Base-by-base conservation (phyloP, 495 filamentous ascomycete species). In the Amphirosellinia nigrospora region DNA sequence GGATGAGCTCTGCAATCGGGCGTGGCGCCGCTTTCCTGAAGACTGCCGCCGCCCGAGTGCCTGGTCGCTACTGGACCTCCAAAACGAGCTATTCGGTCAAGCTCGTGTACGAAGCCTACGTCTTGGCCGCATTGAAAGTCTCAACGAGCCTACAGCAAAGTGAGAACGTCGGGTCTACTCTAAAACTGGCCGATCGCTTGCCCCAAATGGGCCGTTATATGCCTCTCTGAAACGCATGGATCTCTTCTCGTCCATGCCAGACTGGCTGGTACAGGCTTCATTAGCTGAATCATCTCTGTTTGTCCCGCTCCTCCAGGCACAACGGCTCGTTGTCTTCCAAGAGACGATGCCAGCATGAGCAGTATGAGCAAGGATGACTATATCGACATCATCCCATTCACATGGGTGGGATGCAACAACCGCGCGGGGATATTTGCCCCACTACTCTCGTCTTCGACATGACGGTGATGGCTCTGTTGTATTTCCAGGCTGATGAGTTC, bases 401-500 rank as follows among this genome's bases (percentile, higher is more conserved):
- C 72, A 1, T 80, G 79, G 79, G 71, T 70, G n/a, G 58, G 30
- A 15, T 75, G 60, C 67, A 78, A 75, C 69, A 72, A 71, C 53
- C 52, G 19, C 7, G 26, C 38, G 13, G 19, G 53, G 26, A 28
- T 2, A 26, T 26, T 15, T 30, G 48, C 39, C 1, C 23, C 15
- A 26, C 69, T 3, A 69, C 65, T 2, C 43, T 74, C 4, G 48
- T 83, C 36, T 74, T 58, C 36, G 79, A 84, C n/a, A 82, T 84
- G 82, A 78, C 82, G 74, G 59, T 78, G 8, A 41, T 82, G 23
- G 77, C 78, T 0, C 46, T 81, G 64, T 69, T 82, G 10, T 78
- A 73, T 36, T 81, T 73, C 64, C 81, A 81, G 61, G 72, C 74
- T 19, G 82, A 84, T 30, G 77, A 79, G 65, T 84, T 73, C 64